A percentile compares a stretch with the other conserved stretches of the same genome.
Evolutionary conservation across 179 eudicot species (phyloP).

Genomic region (Sideroxylon spinosum): DNA sequence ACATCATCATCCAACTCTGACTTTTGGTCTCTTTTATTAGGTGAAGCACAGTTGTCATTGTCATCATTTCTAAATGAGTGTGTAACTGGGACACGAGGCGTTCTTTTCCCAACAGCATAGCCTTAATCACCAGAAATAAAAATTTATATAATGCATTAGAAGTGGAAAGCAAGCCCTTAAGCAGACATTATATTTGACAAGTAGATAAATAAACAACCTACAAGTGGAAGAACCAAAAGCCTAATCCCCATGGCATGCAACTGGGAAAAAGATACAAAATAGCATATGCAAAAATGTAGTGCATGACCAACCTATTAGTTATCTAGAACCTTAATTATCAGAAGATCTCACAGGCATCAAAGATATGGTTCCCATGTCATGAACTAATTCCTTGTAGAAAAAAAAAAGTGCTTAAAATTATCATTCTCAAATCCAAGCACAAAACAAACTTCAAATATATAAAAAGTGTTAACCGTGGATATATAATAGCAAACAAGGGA

Average conservation of each 20-base stretch:
- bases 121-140: not conserved
- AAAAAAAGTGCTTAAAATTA: too few species aligned
- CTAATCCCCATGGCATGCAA: not conserved
- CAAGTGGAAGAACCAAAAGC: not conserved
- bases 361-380: too few species aligned
- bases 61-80: constrained; percentile 45
- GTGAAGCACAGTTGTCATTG: constrained; percentile 46
- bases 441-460: not conserved
- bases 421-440: too few species aligned
- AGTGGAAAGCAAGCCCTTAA: not conserved
- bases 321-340: not conserved
- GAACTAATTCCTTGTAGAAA: too few species aligned
- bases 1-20: constrained; percentile 56
- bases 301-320: not conserved
- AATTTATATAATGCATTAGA: not conserved
- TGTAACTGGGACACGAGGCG: constrained; percentile 75
- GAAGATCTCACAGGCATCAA: not conserved
- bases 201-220: not conserved
- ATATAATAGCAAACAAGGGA: not conserved
- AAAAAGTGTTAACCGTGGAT: not conserved
- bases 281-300: not conserved
- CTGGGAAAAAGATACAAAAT: not conserved
- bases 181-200: not conserved
- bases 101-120: constrained; percentile 88
- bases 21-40: constrained; percentile 49